phyloP scores from a whole-genome alignment of 805 yeast genomes.

The Sungouiozyma ichnusensis region DNA sequence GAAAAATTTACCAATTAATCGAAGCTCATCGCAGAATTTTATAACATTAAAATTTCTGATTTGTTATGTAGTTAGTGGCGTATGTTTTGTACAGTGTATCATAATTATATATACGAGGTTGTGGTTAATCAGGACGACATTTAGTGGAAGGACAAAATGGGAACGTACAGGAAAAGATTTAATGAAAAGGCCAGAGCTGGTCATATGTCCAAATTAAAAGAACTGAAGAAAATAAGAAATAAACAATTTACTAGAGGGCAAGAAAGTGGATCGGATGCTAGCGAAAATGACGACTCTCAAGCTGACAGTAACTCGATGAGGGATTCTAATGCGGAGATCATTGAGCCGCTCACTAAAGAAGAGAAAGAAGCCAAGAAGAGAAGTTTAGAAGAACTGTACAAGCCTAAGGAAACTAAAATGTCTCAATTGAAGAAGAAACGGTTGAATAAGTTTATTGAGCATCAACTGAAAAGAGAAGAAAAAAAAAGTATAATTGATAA shows the following conservation, averaged over 20 bases:
- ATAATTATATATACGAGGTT: no score
- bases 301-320: constrained; percentile 7
- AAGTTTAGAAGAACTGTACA: constrained; percentile 46
- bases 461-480: constrained; percentile 81
- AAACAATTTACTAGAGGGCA: constrained; percentile 50
- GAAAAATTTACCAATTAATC: not conserved
- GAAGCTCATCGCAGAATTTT: not conserved
- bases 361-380: constrained; percentile 60
- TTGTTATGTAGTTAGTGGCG: no score
- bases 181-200: constrained; percentile 83
- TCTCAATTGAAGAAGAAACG: constrained; percentile 67
- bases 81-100: no score
- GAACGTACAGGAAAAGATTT: constrained; percentile 68
- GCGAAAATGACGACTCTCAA: constrained; percentile 11
- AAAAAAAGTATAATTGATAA: constrained; percentile 67
- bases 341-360: constrained; percentile 51
- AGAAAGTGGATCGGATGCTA: constrained; percentile 33
- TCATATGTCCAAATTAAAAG: constrained; percentile 68
- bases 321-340: constrained; percentile 51
- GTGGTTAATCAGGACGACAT: no score
- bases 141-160: constrained; percentile 51
- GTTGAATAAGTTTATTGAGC: constrained; percentile 84
- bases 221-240: constrained; percentile 55
- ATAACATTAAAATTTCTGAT: not conserved
- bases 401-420: constrained; percentile 57